Conservation (phyloP, 805 yeast species). For the Pichia sporocuriosa region DNA sequence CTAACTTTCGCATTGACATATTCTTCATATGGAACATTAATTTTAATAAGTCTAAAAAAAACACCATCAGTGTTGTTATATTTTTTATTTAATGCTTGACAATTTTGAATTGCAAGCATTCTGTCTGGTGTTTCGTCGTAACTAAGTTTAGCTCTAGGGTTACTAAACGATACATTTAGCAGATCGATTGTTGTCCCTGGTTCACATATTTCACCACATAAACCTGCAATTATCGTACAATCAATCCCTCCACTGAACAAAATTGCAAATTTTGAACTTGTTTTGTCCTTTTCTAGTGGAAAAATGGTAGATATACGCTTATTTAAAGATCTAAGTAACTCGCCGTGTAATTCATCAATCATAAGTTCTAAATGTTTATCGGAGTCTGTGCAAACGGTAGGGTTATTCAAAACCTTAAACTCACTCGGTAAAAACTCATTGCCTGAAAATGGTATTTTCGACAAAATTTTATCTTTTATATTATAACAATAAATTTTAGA, state of each 20-base stretch:
- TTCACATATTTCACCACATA: conserved; percentile 33
- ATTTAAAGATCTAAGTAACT: conserved; percentile 35
- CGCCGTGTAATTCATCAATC: conserved; percentile 20
- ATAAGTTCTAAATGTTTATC: too few relatives aligned
- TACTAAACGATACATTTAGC: conserved; percentile 89
- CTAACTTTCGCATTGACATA: conserved; percentile 44
- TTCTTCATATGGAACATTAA: conserved; percentile 65
- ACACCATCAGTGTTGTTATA: conserved; percentile 32
- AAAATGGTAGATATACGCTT: conserved; percentile 54
- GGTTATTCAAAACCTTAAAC: not conserved
- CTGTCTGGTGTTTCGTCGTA: conserved; percentile 84
- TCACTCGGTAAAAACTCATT: not conserved
- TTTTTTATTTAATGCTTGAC: conserved; percentile 39
- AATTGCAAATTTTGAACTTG: conserved; percentile 41
- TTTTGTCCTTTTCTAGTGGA: conserved; percentile 39
- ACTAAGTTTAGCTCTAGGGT: conserved; percentile 61
- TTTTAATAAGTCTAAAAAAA: conserved; percentile 50
- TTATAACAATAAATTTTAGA: conserved; percentile 44
- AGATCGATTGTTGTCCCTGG: conserved; percentile 50
- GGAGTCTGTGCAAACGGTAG: too few relatives aligned
- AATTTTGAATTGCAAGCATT: conserved; percentile 58
- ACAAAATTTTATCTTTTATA: conserved; percentile 17
- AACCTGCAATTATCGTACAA: conserved; percentile 71
- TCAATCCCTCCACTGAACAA: conserved; percentile 94
- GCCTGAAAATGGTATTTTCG: not conserved